Percentiles rank a stretch among this genome's conserved stretches.
phyloP scores from a whole-genome alignment of 108 stramenopile genomes.

The Fragilaria radians region DNA sequence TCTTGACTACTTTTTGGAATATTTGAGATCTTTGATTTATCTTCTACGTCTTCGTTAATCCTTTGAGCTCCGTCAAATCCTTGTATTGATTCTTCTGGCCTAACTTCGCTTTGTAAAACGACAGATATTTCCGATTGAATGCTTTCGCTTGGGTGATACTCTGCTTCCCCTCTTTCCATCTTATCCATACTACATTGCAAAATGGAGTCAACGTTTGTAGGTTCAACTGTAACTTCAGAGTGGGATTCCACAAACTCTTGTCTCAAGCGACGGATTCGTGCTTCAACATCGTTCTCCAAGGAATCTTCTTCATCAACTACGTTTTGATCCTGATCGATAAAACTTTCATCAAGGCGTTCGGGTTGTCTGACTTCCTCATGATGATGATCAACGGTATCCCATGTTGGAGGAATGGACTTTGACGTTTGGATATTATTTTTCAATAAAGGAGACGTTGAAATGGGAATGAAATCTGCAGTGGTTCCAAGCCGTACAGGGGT shows the following conservation, averaged over 20 bases:
- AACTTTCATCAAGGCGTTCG: background rate
- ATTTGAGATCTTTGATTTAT: too few relatives aligned
- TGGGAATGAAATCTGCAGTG: constrained; percentile 16
- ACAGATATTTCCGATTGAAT: background rate
- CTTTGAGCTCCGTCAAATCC: too few relatives aligned
- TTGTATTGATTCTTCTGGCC: too few relatives aligned
- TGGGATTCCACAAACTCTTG: background rate
- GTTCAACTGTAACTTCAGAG: background rate
- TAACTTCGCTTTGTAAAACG: background rate
- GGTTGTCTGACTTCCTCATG: background rate
- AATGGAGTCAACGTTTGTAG: background rate
- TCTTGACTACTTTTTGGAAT: background rate
- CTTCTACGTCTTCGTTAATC: too few relatives aligned
- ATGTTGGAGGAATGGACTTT: constrained; percentile 5
- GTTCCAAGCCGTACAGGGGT: constrained; percentile 22
- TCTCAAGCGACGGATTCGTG: background rate
- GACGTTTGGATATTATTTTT: background rate
- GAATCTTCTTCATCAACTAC: constrained; percentile 8
- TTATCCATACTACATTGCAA: too few relatives aligned
- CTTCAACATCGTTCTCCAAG: background rate
- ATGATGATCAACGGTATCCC: constrained; percentile 5
- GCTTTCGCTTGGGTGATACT: background rate
- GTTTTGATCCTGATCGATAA: constrained; percentile 19
- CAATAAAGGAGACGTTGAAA: constrained; percentile 1
- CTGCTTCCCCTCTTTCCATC: background rate